phyloP scores from a whole-genome alignment of 2,329 filamentous ascomycete genomes.

The Zelopaecilomyces penicillatus region DNA sequence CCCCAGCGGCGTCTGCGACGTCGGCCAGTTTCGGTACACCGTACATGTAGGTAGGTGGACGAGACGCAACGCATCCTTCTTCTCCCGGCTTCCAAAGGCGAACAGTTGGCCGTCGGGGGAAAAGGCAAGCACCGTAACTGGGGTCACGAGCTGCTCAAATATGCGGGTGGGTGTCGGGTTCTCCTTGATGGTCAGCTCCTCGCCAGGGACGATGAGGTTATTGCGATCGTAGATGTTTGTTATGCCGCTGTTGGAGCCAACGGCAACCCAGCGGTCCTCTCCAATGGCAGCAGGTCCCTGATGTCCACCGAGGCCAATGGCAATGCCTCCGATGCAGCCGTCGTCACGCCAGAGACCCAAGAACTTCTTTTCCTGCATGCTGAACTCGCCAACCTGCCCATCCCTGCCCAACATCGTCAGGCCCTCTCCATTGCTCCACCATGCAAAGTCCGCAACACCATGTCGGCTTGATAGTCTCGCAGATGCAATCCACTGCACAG shows the following conservation, averaged over 20 bases:
- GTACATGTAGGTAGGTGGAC: conserved; percentile 89
- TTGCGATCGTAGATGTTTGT: conserved; percentile 88
- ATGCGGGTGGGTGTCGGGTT: conserved; percentile 63
- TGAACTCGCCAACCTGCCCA: conserved; percentile 87
- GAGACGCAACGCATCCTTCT: conserved; percentile 78
- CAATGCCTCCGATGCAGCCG: conserved; percentile 77
- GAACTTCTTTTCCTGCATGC: conserved; percentile 57
- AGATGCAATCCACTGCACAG: conserved; percentile 80
- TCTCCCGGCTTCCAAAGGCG: conserved; percentile 76
- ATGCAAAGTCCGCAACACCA: conserved; percentile 82
- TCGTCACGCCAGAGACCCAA: conserved; percentile 83
- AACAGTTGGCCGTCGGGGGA: conserved; percentile 84
- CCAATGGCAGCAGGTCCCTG: conserved; percentile 56
- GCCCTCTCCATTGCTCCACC: conserved; percentile 81
- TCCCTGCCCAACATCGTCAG: conserved; percentile 77
- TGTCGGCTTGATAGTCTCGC: conserved; percentile 73
- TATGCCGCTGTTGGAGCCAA: conserved; percentile 80
- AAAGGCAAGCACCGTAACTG: conserved; percentile 71
- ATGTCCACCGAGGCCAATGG: conserved; percentile 67
- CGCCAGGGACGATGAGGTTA: conserved; percentile 42
- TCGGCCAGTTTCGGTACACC: conserved; percentile 96
- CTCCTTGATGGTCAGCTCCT: conserved; percentile 46
- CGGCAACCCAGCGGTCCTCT: conserved; percentile 78
- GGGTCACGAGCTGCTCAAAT: conserved; percentile 81
- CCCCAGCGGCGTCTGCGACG: conserved; percentile 77